A percentile compares a stretch with the other conserved stretches of the same genome.
These are phyloP conservation scores for Sphagnum fallax DNA, from an alignment of 228 moss, liverwort and hornwort species.

Conservation along the genomic window DNA sequence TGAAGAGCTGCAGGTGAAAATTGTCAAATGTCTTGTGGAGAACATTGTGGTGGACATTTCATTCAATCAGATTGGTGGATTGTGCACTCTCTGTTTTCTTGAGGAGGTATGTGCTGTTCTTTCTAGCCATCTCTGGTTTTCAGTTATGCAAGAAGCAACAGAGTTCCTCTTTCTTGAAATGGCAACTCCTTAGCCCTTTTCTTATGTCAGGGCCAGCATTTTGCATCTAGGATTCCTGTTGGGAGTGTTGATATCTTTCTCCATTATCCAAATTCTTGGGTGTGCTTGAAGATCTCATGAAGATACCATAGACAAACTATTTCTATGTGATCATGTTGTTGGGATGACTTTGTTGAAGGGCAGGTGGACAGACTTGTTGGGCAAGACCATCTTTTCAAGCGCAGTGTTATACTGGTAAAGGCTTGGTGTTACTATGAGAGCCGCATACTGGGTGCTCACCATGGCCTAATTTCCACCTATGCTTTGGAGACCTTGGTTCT, in stretches of 20 bases:
- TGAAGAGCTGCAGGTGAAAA: constrained; percentile 40
- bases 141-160: no score
- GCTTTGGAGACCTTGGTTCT: constrained; percentile 85
- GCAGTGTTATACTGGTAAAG: constrained; percentile 79
- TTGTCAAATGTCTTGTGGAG: constrained; percentile 71
- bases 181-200: no score
- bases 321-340: no score
- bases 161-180: no score
- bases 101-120: constrained; percentile 45
- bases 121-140: not conserved
- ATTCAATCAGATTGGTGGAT: constrained; percentile 71
- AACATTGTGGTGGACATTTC: constrained; percentile 80
- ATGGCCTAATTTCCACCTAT: constrained; percentile 76
- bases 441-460: constrained; percentile 59
- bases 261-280: no score
- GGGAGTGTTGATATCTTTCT: no score
- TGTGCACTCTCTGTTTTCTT: constrained; percentile 77
- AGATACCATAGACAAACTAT: no score
- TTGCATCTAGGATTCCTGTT: no score
- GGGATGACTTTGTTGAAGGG: constrained; percentile 1
- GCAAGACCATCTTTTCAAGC: constrained; percentile 70
- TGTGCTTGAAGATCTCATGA: no score
- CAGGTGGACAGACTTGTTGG: constrained; percentile 74
- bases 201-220: no score
- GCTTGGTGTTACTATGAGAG: constrained; percentile 93